Base-by-base conservation (phyloP, 2,329 filamentous ascomycete species). In the Huntiella decipiens region DNA sequence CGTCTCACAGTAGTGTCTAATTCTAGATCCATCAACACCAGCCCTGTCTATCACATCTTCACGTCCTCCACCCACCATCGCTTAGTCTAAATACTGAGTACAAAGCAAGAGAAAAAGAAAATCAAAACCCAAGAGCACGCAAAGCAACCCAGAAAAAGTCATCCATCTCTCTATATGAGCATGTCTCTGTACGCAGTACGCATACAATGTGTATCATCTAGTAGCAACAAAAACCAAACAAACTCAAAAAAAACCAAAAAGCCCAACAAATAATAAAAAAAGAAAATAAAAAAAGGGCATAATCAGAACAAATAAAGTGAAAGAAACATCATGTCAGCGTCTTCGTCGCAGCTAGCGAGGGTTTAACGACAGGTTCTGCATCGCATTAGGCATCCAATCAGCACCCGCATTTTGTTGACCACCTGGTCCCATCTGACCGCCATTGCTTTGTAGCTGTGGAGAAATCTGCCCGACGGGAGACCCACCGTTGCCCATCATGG, bases 361-460 rank as follows among this genome's bases (percentile, higher is more conserved):
- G 56, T 81, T 81, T 51, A 86, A 68, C 2, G 81, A 86, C 13
- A 86, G 63, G 7, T 79, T 73, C 57, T 85, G 79, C 57, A 84
- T 83, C 4, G 68, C 61, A 45, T 65, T 63, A 19, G 15, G 40
- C 12, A 69, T 62, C 77, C 79, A 82, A 43, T 81, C 77, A 41
- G 67, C 64, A 54, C 68, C 59, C 57, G 48, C 22, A 16, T 28
- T 33, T 35, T 44, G 46, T 34, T 40, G 46, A 19, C 43, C 38
- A 3, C 32, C 37, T 31, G 32, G 16, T 5, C 28, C 33, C 42
- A 45, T 44, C 17, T 38, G 48, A 17, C 48, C 19, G 11, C 17
- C 22, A 32, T 28, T 28, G 22, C 22, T 6, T 28, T 28, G 22
- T 10, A 28, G 46, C 31, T 46, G 49, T 17, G 45, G 8, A 43